Percentiles rank a stretch among this genome's conserved stretches.
Evolutionary conservation across 73 alveolate genomes (phyloP).

Genomic region (Urostyla sp.): DNA sequence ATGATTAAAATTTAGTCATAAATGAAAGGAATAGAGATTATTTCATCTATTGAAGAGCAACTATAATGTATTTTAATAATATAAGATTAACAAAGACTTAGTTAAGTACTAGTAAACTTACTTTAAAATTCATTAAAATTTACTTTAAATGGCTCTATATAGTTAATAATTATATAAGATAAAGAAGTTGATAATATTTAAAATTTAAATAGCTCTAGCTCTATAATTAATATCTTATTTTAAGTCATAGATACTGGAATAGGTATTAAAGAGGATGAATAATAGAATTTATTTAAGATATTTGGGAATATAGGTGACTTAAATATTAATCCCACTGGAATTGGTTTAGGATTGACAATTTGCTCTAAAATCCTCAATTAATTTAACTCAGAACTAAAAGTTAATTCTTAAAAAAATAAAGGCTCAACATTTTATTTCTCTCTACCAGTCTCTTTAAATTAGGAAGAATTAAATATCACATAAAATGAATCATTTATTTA

Average conservation of each 20-base stretch:
- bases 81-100: background rate
- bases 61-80: background rate
- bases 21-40: background rate
- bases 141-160: slow-evolving; percentile 13
- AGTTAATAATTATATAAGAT: background rate
- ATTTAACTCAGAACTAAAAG: background rate
- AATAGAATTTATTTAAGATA: background rate
- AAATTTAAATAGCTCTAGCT: no score
- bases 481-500: no score
- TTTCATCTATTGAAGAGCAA: background rate
- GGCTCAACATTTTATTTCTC: slow-evolving; percentile 6
- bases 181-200: background rate
- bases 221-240: no score
- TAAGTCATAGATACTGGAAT: slow-evolving; percentile 26
- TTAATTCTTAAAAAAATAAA: background rate
- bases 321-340: slow-evolving; percentile 13
- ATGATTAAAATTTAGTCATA: background rate
- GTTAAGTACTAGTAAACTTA: background rate
- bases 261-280: slow-evolving; percentile 20
- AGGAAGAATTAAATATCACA: no score
- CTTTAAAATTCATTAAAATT: slow-evolving; percentile 15
- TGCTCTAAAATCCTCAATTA: background rate
- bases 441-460: no score
- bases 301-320: background rate
- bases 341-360: slow-evolving; percentile 28